Base-by-base conservation (phyloP, 345 rosid genomes). In the Syzygium grande region DNA sequence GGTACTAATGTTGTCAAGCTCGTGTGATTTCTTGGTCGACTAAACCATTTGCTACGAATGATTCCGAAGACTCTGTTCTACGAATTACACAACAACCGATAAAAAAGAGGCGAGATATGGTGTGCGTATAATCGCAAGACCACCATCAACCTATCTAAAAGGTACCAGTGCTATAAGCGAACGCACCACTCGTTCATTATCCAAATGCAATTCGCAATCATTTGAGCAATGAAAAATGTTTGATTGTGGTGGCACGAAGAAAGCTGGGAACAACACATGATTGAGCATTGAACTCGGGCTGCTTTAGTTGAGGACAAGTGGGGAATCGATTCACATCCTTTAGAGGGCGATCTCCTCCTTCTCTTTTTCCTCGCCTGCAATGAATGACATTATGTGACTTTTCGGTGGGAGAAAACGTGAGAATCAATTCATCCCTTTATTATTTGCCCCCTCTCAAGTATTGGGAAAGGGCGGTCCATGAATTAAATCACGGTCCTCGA, bases 271-370 rank as follows among this genome's bases (percentile, higher is more conserved):
- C 38, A 73, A 29, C 10, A 38, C 49, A 19, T 38, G 83, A 38
- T 73, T 5, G 49, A 12, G 27, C 23, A 73, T 73, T 41, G 2
- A 21, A 41, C 83, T 34, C 49, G 27, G 38, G 83, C 49, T 1
- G 27, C 83, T 73, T 38, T 73, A 21, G 49, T 38, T 2, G 7
- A 73, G 83, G 83, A 73, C 84, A 38, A 78, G 85, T 77, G 88
- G 49, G 52, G 87, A 87, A 86, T 87, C 87, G 34, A 79, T 30
- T 86, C 43, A 51, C 85, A 80, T 85, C 58, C 51, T 52, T 85
- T n/a, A 5, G 41, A 56, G 77, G 77, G 46, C 43, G 84, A 52
- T 77, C 51, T 52, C 51, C 46, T 43, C 85, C 84, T 56, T 30
- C 21, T 54, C 84, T 13, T 46, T 49, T 87, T 25, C 51, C 78